phyloP scores from a whole-genome alignment of 192 early-diverging fungal genomes.

The Coemansia sp. region DNA sequence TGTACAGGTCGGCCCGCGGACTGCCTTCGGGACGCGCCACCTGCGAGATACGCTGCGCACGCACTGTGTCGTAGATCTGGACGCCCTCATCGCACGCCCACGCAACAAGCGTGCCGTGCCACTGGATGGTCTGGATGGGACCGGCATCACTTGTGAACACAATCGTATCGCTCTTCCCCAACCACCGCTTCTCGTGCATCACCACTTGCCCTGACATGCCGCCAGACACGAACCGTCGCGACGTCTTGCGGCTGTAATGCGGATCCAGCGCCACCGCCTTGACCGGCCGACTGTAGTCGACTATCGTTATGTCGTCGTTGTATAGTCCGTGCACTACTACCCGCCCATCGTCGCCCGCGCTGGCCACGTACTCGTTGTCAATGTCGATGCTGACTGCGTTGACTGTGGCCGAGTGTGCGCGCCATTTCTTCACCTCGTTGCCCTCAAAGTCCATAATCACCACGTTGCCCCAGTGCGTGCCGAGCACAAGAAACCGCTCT shows the following conservation, averaged over 20 bases:
- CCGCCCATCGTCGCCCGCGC: conserved; percentile 90
- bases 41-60: conserved; percentile 75
- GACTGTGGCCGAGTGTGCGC: conserved; percentile 81
- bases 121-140: conserved; percentile 81
- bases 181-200: conserved; percentile 85
- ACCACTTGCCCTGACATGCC: conserved; percentile 86
- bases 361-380: conserved; percentile 86
- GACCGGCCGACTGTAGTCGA: conserved; percentile 84
- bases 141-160: conserved; percentile 84
- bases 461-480: conserved; percentile 89
- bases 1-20: conserved; percentile 81
- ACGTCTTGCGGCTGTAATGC: conserved; percentile 71
- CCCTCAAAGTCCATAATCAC: conserved; percentile 91
- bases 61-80: conserved; percentile 77
- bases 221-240: conserved; percentile 83
- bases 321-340: conserved; percentile 87
- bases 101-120: conserved; percentile 82
- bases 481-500: conserved; percentile 86
- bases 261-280: conserved; percentile 90
- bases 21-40: conserved; percentile 76
- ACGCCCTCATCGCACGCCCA: conserved; percentile 94
- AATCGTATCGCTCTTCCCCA: conserved; percentile 71
- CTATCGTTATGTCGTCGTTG: conserved; percentile 63
- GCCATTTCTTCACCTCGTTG: conserved; percentile 83
- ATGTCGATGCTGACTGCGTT: conserved; percentile 85